Evolutionary conservation across 352 stramenopile species (phyloP), one percentile per base, ranked within the genome.

Genomic region (Phytopythium chamaehyphon): DNA sequence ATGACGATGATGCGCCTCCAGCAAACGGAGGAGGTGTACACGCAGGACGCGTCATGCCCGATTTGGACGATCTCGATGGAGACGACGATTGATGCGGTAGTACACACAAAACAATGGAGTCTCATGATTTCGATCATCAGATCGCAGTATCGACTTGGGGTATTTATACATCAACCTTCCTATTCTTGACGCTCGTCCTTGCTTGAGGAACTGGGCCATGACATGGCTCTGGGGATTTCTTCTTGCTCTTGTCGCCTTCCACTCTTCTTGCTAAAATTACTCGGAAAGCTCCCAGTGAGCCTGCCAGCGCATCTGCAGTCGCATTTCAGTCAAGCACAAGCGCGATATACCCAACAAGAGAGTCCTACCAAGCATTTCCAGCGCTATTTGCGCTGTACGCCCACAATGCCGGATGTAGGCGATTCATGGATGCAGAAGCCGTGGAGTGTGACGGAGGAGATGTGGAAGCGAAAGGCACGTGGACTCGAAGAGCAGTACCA

Each of bases 391-490:
- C 9, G 28, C 28, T 33, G 28, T 33, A 33, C 21, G 14, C 4
- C 21, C n/a, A 57, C 18, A 14, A 73, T 83, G 61, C 61, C 68
- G 5, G 73, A 83, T 36, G 62, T 76, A 35, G 75, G 73, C 58
- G 71, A 82, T 45, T 56, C 54, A 39, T 87, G 76, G 76, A 61
- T 56, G 15, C 55, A 76, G 48, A 87, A 85, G 47, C 71, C 76
- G 26, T 88, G 77, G 77, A 86, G 68, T 43, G 74, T 86, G 54
- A 84, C 77, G 36, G 75, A 88, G 47, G 77, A 88, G 51, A 86
- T 88, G 63, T 85, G 77, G 71, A 88, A 86, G 60, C 77, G 75
- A 42, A 87, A 88, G 57, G 75, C 69, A 22, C 84, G 84, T 40
- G 68, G 71, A 2, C 44, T 87, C 19, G 77, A 87, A 62, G 77